Evolutionary conservation across 345 rosid species (phyloP).

Genomic region (Raphanus raphanistrum): DNA sequence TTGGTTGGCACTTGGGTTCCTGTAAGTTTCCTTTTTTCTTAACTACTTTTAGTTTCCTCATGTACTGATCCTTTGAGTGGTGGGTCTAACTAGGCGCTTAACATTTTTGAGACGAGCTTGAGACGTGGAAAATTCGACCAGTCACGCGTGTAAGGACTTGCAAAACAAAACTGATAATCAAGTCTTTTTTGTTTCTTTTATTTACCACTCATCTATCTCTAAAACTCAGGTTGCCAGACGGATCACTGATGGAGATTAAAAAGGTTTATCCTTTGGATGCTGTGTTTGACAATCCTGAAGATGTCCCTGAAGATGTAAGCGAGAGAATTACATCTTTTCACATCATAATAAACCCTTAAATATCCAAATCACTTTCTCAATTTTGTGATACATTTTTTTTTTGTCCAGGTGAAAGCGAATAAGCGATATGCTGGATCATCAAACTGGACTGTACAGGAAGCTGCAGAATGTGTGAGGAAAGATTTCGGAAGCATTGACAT

Average conservation of each 20-base stretch:
- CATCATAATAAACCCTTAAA: not conserved
- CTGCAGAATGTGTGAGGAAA: constrained; percentile 75
- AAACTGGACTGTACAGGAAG: constrained; percentile 99
- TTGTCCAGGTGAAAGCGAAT: constrained; percentile 65
- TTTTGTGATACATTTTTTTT: constrained; percentile 30
- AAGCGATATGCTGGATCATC: constrained; percentile 88
- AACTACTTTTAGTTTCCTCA: not conserved
- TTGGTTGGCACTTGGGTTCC: constrained; percentile 99
- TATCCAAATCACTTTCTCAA: not conserved
- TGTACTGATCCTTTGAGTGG: constrained; percentile 21
- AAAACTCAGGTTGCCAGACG: constrained; percentile 79
- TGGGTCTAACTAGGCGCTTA: constrained; percentile 59
- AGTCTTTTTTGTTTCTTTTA: not conserved
- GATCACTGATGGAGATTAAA: constrained; percentile 87
- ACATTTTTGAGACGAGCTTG: constrained; percentile 89
- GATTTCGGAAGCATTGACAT: constrained; percentile 93
- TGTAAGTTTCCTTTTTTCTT: constrained; percentile 44
- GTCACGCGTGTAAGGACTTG: constrained; percentile 77
- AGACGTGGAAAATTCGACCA: constrained; percentile 93
- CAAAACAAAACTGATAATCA: not conserved
- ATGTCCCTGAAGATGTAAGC: constrained; percentile 93
- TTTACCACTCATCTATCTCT: not conserved
- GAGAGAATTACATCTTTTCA: constrained; percentile 14
- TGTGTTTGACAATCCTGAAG: constrained; percentile 74
- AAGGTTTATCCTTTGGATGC: constrained; percentile 96